Conservation (phyloP, 305 asterid species). For the Plantago coronopus region DNA sequence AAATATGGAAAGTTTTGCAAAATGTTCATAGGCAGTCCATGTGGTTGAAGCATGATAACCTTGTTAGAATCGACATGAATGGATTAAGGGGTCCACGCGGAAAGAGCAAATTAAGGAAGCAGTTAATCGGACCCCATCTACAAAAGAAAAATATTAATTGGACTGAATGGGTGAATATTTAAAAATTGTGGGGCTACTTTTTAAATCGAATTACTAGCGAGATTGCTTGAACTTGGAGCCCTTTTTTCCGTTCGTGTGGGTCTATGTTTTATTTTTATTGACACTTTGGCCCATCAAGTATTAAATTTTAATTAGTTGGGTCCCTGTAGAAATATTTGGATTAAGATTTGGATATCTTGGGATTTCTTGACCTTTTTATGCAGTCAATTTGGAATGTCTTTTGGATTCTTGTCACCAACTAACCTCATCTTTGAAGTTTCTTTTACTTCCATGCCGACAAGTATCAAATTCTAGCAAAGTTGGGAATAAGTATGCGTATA, state of each 20-base stretch:
- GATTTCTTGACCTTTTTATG: too few species aligned
- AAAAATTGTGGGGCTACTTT: slow-evolving; percentile 8
- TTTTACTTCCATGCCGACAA: too few species aligned
- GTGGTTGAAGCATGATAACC: slow-evolving; percentile 33
- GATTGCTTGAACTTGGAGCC: neutral
- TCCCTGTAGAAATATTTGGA: neutral
- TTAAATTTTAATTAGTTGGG: neutral
- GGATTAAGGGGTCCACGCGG: slow-evolving; percentile 48
- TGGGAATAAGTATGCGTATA: too few species aligned
- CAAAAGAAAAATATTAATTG: neutral
- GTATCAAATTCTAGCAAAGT: too few species aligned
- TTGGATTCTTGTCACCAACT: too few species aligned
- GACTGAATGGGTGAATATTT: slow-evolving; percentile 13
- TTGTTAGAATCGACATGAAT: slow-evolving; percentile 24
- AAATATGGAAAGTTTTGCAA: neutral
- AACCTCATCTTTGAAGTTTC: too few species aligned
- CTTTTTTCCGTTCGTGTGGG: neutral
- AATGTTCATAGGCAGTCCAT: slow-evolving; percentile 27
- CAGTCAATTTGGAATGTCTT: too few species aligned
- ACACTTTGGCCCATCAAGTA: neutral
- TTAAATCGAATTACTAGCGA: slow-evolving; percentile 3
- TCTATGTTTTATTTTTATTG: neutral
- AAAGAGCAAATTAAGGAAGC: slow-evolving; percentile 28
- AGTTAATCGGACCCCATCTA: slow-evolving; percentile 3
- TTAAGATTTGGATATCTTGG: too few species aligned